Percentiles rank a stretch among this genome's conserved stretches.
phyloP scores from a whole-genome alignment of 306 rosid genomes.

The Lathyrus aphaca region DNA sequence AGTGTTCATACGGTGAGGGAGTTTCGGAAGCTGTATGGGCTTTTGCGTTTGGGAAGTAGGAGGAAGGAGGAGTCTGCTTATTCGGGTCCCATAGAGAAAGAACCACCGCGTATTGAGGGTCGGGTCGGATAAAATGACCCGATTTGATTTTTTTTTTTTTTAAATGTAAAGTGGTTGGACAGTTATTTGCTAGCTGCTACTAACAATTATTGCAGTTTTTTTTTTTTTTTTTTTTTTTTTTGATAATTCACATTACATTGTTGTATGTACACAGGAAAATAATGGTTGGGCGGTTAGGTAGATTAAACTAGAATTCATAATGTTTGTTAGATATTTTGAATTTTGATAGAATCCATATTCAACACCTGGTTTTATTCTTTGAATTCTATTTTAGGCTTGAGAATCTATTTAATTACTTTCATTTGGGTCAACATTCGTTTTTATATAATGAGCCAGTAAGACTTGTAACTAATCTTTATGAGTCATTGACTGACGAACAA shows the following conservation, averaged over 20 bases:
- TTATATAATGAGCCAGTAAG: background rate
- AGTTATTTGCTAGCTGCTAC: conserved; percentile 14
- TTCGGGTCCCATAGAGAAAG: conserved; percentile 48
- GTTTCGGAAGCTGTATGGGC: conserved; percentile 79
- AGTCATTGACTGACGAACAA: background rate
- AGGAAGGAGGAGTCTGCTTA: conserved; percentile 56
- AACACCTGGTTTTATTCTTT: conserved; percentile 15
- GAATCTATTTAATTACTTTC: background rate
- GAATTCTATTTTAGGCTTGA: background rate
- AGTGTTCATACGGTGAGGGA: conserved; percentile 71
- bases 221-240: background rate
- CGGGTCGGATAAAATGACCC: conserved; percentile 28
- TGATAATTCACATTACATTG: background rate
- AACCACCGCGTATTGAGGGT: conserved; percentile 35
- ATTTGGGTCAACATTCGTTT: conserved; percentile 18
- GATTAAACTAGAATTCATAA: background rate
- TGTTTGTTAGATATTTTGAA: background rate
- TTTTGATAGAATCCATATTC: background rate
- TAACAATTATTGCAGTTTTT: conserved; percentile 28
- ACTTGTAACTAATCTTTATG: background rate
- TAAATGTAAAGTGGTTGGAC: conserved; percentile 35
- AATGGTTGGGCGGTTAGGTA: conserved; percentile 8
- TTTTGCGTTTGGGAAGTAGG: conserved; percentile 70
- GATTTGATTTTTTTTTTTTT: background rate
- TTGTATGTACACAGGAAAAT: conserved; percentile 27